A percentile compares a stretch with the other conserved stretches of the same genome.
Conservation (phyloP, 176 grass and related monocot genomes). For the Dendrocalamus sinicus region DNA sequence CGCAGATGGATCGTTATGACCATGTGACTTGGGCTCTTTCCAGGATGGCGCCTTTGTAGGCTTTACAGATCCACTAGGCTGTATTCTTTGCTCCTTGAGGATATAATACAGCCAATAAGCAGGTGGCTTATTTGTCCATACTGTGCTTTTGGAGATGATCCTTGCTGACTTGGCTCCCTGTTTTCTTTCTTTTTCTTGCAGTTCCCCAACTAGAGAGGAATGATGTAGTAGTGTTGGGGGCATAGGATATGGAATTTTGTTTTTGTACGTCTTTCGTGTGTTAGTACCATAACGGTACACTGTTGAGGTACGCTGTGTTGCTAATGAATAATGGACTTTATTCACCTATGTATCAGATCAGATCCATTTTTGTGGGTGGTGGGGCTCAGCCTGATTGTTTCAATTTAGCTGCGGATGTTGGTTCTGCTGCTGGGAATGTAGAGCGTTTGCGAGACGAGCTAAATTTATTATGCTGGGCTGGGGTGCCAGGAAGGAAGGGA, state of each 20-base stretch:
- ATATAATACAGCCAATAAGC: constrained; percentile 23
- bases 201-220: constrained; percentile 9
- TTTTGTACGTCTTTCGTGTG: background rate
- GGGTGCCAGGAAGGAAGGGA: no score
- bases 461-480: no score
- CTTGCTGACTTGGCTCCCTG: constrained; percentile 24
- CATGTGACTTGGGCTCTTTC: constrained; percentile 23
- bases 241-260: background rate
- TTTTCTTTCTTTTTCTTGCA: background rate
- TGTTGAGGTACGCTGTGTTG: background rate
- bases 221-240: background rate
- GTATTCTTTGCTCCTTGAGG: constrained; percentile 6
- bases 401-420: background rate
- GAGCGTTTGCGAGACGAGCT: no score
- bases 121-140: background rate
- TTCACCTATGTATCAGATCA: background rate
- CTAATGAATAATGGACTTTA: background rate
- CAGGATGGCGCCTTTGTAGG: background rate
- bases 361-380: background rate
- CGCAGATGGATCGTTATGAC: constrained; percentile 35
- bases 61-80: constrained; percentile 9
- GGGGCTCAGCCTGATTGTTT: no score
- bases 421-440: background rate
- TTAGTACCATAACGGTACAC: background rate
- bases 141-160: constrained; percentile 18